A percentile compares a stretch with the other conserved stretches of the same genome.
Evolutionary conservation across 169 alveolate species (phyloP).

Genomic region (Perkinsus olseni): DNA sequence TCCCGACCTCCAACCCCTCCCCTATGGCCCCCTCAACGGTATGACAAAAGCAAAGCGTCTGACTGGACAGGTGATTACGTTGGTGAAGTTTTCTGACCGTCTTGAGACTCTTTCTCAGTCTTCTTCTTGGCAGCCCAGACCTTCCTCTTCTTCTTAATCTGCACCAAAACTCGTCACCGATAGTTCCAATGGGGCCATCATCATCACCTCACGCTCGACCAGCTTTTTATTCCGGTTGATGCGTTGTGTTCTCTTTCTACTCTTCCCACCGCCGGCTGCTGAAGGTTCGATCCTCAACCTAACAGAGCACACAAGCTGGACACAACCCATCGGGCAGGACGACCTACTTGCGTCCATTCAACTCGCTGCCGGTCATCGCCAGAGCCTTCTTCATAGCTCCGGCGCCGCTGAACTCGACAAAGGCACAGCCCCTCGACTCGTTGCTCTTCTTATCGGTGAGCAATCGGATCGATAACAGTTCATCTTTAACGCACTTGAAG

Average conservation of each 20-base stretch:
- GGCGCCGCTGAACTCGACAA: not conserved
- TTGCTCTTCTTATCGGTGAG: not conserved
- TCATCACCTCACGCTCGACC: not conserved
- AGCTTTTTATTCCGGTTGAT: not conserved
- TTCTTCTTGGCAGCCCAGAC: not conserved
- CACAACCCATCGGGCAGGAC: not conserved
- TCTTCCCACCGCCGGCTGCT: not conserved
- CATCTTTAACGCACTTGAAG: not conserved
- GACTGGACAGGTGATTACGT: too few species aligned
- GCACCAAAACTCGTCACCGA: not conserved
- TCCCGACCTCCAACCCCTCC: too few species aligned
- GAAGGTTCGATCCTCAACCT: not conserved
- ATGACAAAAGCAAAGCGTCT: too few species aligned
- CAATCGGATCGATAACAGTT: not conserved
- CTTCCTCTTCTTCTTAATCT: not conserved
- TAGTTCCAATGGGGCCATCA: too few species aligned
- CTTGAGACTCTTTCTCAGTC: not conserved
- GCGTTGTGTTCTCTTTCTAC: not conserved
- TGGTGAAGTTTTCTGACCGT: not conserved
- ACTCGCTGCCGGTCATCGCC: not conserved
- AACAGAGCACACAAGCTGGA: not conserved
- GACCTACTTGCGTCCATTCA: not conserved
- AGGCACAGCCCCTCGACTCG: not conserved
- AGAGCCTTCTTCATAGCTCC: not conserved
- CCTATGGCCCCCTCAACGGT: too few species aligned